These are phyloP conservation scores for Pythium biforme DNA, from an alignment of 352 stramenopile species.

Conservation along the genomic window DNA sequence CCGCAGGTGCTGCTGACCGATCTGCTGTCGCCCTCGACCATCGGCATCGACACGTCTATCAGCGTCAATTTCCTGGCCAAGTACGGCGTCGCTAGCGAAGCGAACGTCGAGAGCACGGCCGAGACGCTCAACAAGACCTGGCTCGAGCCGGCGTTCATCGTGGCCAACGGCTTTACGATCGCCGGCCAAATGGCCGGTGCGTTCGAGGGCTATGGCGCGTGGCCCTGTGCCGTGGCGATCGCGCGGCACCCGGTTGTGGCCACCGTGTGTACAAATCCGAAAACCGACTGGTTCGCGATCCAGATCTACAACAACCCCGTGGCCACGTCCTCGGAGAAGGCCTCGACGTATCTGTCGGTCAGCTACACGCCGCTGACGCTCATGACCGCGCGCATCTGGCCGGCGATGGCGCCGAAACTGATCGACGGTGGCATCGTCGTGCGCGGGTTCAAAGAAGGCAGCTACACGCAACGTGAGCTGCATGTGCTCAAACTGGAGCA, in stretches of 20 bases:
- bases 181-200: constrained; percentile 19
- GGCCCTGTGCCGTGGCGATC: constrained; percentile 10
- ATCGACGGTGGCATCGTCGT: constrained; percentile 10
- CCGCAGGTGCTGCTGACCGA: constrained; percentile 14
- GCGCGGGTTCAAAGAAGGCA: constrained; percentile 20
- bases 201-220: constrained; percentile 18
- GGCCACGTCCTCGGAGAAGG: constrained; percentile 28
- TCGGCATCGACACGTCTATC: constrained; percentile 21
- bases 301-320: constrained; percentile 29
- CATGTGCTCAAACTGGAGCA: constrained; percentile 19
- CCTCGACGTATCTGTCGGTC: constrained; percentile 22
- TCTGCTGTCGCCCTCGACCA: constrained; percentile 3
- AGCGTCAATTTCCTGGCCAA: constrained; percentile 18
- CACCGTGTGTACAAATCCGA: neutral
- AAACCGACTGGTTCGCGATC: constrained; percentile 16
- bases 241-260: neutral
- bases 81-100: constrained; percentile 15
- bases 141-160: constrained; percentile 11
- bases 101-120: constrained; percentile 12
- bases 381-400: constrained; percentile 21
- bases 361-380: constrained; percentile 23
- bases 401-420: neutral
- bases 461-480: constrained; percentile 15
- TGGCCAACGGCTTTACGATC: constrained; percentile 16
- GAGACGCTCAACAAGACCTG: constrained; percentile 18